These are phyloP conservation scores for Eutypa lata DNA, from an alignment of 2,329 filamentous ascomycete genomes.

Conservation along the genomic window DNA sequence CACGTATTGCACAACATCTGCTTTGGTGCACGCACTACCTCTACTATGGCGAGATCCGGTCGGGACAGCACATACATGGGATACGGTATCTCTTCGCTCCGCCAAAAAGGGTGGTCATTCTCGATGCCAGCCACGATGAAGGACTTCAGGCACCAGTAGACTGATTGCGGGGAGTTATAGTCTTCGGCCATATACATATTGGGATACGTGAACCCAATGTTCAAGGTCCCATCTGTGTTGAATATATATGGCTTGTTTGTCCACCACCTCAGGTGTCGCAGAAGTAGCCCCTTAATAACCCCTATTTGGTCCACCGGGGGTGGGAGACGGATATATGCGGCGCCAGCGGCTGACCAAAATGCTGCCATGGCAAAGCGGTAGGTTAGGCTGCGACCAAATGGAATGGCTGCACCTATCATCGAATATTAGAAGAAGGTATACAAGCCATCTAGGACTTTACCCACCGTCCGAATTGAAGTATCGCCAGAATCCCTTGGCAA, in stretches of 20 bases:
- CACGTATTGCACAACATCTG: slow-evolving; percentile 43
- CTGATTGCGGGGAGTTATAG: slow-evolving; percentile 55
- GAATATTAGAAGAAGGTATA: no score
- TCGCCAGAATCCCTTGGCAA: slow-evolving; percentile 40
- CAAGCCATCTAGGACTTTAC: no score
- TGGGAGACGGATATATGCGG: slow-evolving; percentile 38
- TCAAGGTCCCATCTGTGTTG: slow-evolving; percentile 45
- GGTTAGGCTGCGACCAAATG: slow-evolving; percentile 48
- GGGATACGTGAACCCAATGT: slow-evolving; percentile 35
- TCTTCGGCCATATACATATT: slow-evolving; percentile 56
- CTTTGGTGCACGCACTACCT: slow-evolving; percentile 25
- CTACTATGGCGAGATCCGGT: slow-evolving; percentile 6
- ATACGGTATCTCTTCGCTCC: slow-evolving; percentile 32
- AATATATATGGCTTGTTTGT: slow-evolving; percentile 41
- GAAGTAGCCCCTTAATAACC: slow-evolving; percentile 43
- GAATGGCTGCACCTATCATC: slow-evolving; percentile 43
- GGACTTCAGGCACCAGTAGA: slow-evolving; percentile 52
- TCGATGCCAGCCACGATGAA: slow-evolving; percentile 40
- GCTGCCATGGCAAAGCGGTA: slow-evolving; percentile 49
- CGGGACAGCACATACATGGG: slow-evolving; percentile 11
- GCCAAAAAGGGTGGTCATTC: slow-evolving; percentile 42
- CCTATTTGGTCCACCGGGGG: slow-evolving; percentile 35
- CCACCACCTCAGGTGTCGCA: slow-evolving; percentile 52
- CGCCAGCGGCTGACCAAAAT: slow-evolving; percentile 44
- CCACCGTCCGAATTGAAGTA: slow-evolving; percentile 46